These are phyloP conservation scores for Flagelloscypha sp. DNA, from an alignment of 768 basidiomycete species.

Conservation along the genomic window DNA sequence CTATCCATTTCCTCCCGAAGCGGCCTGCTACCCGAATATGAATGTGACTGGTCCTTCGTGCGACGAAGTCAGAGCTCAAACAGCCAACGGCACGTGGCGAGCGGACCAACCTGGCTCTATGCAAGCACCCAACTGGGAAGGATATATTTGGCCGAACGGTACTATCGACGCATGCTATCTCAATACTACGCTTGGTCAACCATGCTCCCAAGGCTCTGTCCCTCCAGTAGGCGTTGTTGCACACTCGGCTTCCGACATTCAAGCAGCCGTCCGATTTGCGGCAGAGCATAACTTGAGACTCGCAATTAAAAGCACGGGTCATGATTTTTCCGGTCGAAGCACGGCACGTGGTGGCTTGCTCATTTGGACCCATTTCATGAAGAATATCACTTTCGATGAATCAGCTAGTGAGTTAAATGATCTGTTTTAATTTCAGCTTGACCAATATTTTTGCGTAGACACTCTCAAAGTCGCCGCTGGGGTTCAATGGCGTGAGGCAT, in stretches of 20 bases:
- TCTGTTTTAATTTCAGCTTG: too few relatives aligned
- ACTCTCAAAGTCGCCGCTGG: conserved; percentile 29
- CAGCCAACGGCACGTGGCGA: conserved; percentile 30
- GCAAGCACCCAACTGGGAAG: conserved; percentile 25
- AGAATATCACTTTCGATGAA: conserved; percentile 26
- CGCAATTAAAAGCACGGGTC: conserved; percentile 29
- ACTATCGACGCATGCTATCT: conserved; percentile 46
- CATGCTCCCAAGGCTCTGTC: conserved; percentile 37
- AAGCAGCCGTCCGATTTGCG: conserved; percentile 31
- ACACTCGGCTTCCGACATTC: conserved; percentile 27
- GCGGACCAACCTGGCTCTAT: conserved; percentile 31
- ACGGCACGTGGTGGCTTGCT: conserved; percentile 27
- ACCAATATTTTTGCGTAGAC: too few relatives aligned
- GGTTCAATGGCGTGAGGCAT: conserved; percentile 38
- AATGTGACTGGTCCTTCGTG: conserved; percentile 33
- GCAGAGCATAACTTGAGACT: conserved; percentile 26
- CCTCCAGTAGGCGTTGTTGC: conserved; percentile 34
- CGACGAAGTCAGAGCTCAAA: conserved; percentile 19
- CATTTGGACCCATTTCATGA: conserved; percentile 34
- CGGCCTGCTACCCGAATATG: conserved; percentile 30
- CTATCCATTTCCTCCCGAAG: conserved; percentile 30
- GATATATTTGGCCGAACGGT: conserved; percentile 30
- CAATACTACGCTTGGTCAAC: conserved; percentile 29
- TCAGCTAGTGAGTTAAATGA: too few relatives aligned
- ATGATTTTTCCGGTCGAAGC: conserved; percentile 32